These are phyloP conservation scores for Tilletia horrida DNA, from an alignment of 1,284 basidiomycete genomes.

Conservation along the genomic window DNA sequence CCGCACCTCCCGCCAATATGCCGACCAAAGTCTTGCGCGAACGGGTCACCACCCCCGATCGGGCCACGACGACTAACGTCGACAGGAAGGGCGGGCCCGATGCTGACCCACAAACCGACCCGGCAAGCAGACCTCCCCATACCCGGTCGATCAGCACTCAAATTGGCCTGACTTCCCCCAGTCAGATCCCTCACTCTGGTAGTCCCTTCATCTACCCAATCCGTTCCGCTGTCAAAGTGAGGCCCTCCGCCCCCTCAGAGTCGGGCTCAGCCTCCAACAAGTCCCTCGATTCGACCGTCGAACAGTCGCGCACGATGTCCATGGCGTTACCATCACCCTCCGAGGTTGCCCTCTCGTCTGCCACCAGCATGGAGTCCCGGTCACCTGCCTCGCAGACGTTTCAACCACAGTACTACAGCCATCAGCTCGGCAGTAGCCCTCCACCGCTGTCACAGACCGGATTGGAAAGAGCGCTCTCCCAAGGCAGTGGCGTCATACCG, in stretches of 20 bases:
- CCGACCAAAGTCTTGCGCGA: too few species aligned
- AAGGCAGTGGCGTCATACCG: neutral
- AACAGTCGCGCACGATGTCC: neutral
- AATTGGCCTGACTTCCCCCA: neutral
- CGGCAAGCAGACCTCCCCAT: neutral
- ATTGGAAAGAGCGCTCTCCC: conserved; percentile 3
- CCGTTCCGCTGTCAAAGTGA: conserved; percentile 43
- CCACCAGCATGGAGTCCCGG: conserved; percentile 17
- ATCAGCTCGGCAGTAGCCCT: conserved; percentile 8
- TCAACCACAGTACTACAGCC: conserved; percentile 20
- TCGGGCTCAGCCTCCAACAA: neutral
- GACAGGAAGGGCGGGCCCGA: too few species aligned
- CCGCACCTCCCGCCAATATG: too few species aligned
- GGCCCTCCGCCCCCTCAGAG: conserved; percentile 28
- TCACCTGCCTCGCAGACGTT: conserved; percentile 21
- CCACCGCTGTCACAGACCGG: neutral
- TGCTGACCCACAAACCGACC: too few species aligned
- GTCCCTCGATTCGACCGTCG: neutral
- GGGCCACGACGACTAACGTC: too few species aligned
- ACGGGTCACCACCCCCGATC: too few species aligned
- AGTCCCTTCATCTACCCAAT: conserved; percentile 48
- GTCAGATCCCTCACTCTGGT: neutral
- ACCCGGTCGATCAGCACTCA: neutral
- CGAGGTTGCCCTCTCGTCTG: neutral
- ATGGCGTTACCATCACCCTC: neutral